Percentiles rank a stretch among this genome's conserved stretches.
phyloP scores from a whole-genome alignment of 768 basidiomycete genomes.

The Termitomyces titanicus region DNA sequence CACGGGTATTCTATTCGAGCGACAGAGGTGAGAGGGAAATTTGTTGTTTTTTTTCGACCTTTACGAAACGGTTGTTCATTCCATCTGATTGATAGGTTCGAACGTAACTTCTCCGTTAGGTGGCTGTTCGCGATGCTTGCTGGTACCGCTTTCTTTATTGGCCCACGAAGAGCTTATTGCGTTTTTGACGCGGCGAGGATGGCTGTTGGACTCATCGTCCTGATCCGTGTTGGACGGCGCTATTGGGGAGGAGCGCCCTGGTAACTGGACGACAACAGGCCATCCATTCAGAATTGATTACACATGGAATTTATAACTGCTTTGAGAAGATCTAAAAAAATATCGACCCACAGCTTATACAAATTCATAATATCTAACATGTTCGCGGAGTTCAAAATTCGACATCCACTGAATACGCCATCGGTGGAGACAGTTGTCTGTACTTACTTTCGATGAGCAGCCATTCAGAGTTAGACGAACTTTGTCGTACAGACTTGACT shows the following conservation, averaged over 20 bases:
- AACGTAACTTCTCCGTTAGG: constrained; percentile 38
- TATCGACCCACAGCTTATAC: not conserved
- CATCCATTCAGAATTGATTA: not conserved
- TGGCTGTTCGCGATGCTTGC: constrained; percentile 55
- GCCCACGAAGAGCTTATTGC: constrained; percentile 61
- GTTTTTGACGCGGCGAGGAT: constrained; percentile 62
- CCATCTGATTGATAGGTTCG: constrained; percentile 28
- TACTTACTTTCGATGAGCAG: not conserved
- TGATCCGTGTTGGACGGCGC: constrained; percentile 42
- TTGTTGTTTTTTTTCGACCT: constrained; percentile 1
- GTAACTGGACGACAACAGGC: constrained; percentile 11
- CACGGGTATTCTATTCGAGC: constrained; percentile 36
- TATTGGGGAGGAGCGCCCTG: constrained; percentile 46
- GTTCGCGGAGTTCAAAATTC: constrained; percentile 11
- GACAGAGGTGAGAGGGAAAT: constrained; percentile 33
- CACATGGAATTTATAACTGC: not conserved
- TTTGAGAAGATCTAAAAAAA: not conserved
- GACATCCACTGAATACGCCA: too few relatives aligned
- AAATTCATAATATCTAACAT: not conserved
- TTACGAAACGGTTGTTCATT: not conserved
- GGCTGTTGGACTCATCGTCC: constrained; percentile 41
- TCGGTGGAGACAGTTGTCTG: too few relatives aligned
- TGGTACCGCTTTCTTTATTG: constrained; percentile 55
- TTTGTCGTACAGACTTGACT: not conserved
- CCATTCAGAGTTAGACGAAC: not conserved